Evolutionary conservation across 306 rosid species (phyloP).

Genomic region (Cajanus cajan): DNA sequence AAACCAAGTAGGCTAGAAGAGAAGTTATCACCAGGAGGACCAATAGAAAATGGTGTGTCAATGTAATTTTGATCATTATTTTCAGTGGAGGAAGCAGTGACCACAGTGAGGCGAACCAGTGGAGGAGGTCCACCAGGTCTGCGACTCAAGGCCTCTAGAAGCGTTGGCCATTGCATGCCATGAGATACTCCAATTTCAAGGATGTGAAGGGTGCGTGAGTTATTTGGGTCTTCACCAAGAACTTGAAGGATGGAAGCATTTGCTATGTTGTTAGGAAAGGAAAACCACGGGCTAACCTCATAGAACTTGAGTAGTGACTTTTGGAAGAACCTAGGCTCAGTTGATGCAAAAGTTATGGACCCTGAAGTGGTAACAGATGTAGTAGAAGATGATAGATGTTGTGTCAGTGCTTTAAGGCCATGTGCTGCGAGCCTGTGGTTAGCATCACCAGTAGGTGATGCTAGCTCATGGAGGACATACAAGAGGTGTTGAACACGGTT

Average conservation of each 20-base stretch:
- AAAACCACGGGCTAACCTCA: constrained; percentile 95
- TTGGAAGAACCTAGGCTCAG: constrained; percentile 68
- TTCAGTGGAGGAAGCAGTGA: constrained; percentile 46
- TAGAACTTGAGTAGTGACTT: constrained; percentile 70
- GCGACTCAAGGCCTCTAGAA: constrained; percentile 80
- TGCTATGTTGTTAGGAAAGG: constrained; percentile 80
- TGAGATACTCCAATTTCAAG: constrained; percentile 94
- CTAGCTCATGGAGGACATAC: constrained; percentile 84
- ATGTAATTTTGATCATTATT: background rate
- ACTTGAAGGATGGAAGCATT: constrained; percentile 80
- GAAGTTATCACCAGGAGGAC: constrained; percentile 78
- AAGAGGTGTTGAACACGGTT: constrained; percentile 80
- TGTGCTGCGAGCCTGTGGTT: constrained; percentile 80
- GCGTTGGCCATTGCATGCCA: constrained; percentile 89
- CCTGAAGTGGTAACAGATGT: constrained; percentile 33
- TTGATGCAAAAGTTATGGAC: constrained; percentile 53
- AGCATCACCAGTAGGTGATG: constrained; percentile 73
- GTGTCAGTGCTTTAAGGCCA: constrained; percentile 64
- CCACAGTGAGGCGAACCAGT: constrained; percentile 69
- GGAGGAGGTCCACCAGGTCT: constrained; percentile 87
- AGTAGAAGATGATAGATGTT: constrained; percentile 51
- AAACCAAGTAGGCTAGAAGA: constrained; percentile 63
- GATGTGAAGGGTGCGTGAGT: constrained; percentile 56
- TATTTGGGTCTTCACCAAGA: constrained; percentile 51
- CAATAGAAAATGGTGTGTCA: constrained; percentile 61